Percentiles rank a stretch among this genome's conserved stretches.
phyloP scores from a whole-genome alignment of 768 basidiomycete genomes.

The Roridomyces roridus region DNA sequence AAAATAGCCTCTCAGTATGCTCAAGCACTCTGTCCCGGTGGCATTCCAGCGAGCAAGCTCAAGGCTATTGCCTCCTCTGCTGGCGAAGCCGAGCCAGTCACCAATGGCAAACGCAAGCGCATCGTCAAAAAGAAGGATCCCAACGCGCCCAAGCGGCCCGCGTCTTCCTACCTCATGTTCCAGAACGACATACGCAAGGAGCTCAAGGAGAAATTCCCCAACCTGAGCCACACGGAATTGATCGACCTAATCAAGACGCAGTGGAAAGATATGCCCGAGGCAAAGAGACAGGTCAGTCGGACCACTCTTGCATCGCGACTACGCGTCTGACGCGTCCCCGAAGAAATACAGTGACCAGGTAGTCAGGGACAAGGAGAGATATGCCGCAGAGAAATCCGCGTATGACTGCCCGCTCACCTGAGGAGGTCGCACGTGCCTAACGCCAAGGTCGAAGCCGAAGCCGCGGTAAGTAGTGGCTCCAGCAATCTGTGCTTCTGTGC shows the following conservation, averaged over 20 bases:
- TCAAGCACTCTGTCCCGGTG: conserved; percentile 46
- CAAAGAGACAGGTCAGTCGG: conserved; percentile 75
- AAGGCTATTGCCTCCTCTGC: conserved; percentile 49
- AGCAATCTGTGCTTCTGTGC: not conserved
- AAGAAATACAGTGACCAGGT: conserved; percentile 64
- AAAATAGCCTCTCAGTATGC: conserved; percentile 61
- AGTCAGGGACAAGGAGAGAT: conserved; percentile 65
- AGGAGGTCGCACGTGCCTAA: conserved; percentile 55
- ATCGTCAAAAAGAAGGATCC: conserved; percentile 83
- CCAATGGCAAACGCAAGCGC: conserved; percentile 59
- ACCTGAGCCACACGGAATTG: conserved; percentile 73
- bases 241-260: conserved; percentile 71
- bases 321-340: conserved; percentile 22
- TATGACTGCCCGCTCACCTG: conserved; percentile 65
- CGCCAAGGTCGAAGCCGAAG: conserved; percentile 47
- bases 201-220: conserved; percentile 69
- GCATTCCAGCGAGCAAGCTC: conserved; percentile 54
- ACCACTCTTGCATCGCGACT: conserved; percentile 12
- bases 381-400: conserved; percentile 65
- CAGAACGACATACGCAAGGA: conserved; percentile 88
- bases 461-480: conserved; percentile 36
- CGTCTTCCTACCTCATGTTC: conserved; percentile 92
- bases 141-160: conserved; percentile 92
- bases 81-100: conserved; percentile 41
- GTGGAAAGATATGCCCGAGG: conserved; percentile 73